phyloP scores from a whole-genome alignment of 805 yeast genomes.

The Starmerella kuoi region DNA sequence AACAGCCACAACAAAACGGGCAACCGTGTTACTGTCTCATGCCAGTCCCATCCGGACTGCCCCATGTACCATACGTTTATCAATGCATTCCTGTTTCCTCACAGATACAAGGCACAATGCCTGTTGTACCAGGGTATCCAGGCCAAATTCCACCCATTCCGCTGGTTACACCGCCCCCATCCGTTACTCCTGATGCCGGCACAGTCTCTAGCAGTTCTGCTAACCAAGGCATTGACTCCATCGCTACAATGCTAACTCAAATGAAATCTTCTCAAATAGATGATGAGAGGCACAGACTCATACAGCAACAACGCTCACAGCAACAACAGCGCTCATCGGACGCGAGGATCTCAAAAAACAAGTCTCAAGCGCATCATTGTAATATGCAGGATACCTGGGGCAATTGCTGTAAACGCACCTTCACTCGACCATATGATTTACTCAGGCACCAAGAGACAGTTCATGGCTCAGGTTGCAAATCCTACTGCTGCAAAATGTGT shows the following conservation, averaged over 20 bases:
- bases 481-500: slow-evolving; percentile 77
- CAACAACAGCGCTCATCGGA: not conserved
- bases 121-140: not conserved
- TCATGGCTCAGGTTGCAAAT: slow-evolving; percentile 72
- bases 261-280: slow-evolving; percentile 1
- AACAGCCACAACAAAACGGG: too few species aligned
- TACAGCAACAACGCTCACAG: not conserved
- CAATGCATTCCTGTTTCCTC: slow-evolving; percentile 6
- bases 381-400: slow-evolving; percentile 14
- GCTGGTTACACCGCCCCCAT: not conserved
- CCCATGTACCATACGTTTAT: slow-evolving; percentile 8
- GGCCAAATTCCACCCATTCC: not conserved
- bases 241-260: slow-evolving; percentile 7
- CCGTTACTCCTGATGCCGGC: not conserved
- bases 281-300: not conserved
- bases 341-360: not conserved
- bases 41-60: slow-evolving; percentile 14
- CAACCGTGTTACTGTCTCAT: slow-evolving; percentile 12
- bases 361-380: slow-evolving; percentile 9
- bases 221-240: not conserved
- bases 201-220: not conserved
- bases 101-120: not conserved
- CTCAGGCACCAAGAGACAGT: slow-evolving; percentile 92
- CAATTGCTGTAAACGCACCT: slow-evolving; percentile 53
- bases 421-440: slow-evolving; percentile 86